Conservation (phyloP, 78 protist species). For the Dictyostelium citrinum region DNA sequence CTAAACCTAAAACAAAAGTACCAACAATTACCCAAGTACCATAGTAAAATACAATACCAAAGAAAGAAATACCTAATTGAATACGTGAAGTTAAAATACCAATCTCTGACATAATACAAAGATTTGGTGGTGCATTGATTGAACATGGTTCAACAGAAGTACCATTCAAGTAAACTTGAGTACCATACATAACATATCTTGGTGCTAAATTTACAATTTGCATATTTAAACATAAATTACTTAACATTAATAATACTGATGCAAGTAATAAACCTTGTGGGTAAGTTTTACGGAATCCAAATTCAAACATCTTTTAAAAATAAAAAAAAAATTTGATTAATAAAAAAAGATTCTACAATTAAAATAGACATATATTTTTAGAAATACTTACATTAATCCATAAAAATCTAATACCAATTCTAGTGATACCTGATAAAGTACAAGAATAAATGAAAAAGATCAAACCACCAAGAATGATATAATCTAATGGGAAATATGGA, state of each 20-base stretch:
- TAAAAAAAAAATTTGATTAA: not conserved
- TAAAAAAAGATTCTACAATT: not conserved
- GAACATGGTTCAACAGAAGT: conserved; percentile 11
- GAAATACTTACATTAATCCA: conserved; percentile 21
- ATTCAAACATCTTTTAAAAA: conserved; percentile 58
- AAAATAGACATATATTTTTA: not conserved
- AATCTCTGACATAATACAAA: conserved; percentile 71
- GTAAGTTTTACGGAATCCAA: conserved; percentile 19
- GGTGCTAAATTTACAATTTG: conserved; percentile 76
- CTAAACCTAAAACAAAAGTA: conserved; percentile 17
- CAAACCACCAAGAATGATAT: conserved; percentile 45
- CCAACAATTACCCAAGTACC: conserved; percentile 80
- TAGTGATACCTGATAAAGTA: conserved; percentile 67
- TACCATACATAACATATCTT: conserved; percentile 74
- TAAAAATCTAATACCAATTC: conserved; percentile 76
- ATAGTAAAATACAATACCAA: conserved; percentile 78
- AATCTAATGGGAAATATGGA: conserved; percentile 84
- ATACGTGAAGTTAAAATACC: conserved; percentile 54
- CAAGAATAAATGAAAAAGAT: conserved; percentile 17
- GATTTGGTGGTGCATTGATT: conserved; percentile 28
- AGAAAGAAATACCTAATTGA: conserved; percentile 74
- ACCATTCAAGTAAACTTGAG: conserved; percentile 58
- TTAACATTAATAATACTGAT: conserved; percentile 60
- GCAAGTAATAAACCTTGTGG: conserved; percentile 83
- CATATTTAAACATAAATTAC: conserved; percentile 46